Base-by-base conservation (phyloP, 2,329 filamentous ascomycete species). In the Ceratocystis eucalypticola region DNA sequence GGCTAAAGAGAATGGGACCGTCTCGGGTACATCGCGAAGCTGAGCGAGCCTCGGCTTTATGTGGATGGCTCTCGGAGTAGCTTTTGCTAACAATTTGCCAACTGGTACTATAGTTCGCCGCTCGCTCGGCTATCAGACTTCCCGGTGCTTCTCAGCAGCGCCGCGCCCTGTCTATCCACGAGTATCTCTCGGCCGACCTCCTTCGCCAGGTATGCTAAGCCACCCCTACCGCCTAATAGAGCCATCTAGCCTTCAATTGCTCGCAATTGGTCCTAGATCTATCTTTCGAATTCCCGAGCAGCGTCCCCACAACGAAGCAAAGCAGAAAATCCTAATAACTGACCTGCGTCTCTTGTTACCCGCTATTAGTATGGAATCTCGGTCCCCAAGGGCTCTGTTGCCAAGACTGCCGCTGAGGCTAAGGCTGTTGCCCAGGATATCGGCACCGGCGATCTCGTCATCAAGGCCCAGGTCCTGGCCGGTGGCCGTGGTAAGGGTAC, bases 391-490 rank as follows among this genome's bases (percentile, higher is more conserved):
- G 94, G 94, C 71, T 82, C 87, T 75, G 91, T 96, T 74, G 94
- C 94, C 72, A 86, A 85, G 77, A 88, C 81, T 69, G 84, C 88
- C 61, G 85, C 87, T 74, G 94, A 97, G 82, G 94, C 94, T 71
- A 93, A 96, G 84, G 82, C 85, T 73, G 84, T 97, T 74, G 94
- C 94, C 68, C 92, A 93, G 80, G 81, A 87, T 71, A 94, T 99
- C 74, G 89, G 91, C 81, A 88, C 84, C 73, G 93, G 96, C 76
- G 94, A 99, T 77, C 93, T 96, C 86, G 94, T 99, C 72, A 97
- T 99, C 84, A 99, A 99, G 85, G 94, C 94, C 69, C 94, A 99
- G 82, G 94, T 99, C 69, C 88, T 99, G 70, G 94, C 94, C 70
- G 94, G 94, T 79, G 94, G 94, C 71, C 89, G 94, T 82, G 94